A percentile compares a stretch with the other conserved stretches of the same genome.
These are phyloP conservation scores for Penicillium sp. DNA, from an alignment of 2,329 filamentous ascomycete species.

Conservation along the genomic window DNA sequence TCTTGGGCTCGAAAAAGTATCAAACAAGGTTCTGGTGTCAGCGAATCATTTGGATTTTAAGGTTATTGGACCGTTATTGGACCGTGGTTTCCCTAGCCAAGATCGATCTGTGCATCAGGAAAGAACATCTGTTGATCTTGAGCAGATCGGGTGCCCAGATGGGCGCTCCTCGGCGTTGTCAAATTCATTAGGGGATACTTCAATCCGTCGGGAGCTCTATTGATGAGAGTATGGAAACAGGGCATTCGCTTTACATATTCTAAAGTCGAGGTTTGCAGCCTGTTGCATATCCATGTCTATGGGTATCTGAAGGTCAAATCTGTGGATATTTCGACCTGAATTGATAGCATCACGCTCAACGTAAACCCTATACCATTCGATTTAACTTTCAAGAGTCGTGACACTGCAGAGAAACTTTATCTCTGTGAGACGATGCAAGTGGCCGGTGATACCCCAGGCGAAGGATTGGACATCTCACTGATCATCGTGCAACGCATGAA, in stretches of 20 bases:
- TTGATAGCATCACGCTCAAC: not conserved
- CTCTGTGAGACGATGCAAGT: not conserved
- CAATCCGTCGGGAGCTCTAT: not conserved
- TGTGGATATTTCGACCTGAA: not conserved
- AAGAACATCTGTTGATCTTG: not conserved
- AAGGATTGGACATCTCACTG: not conserved
- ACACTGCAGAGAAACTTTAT: slow-evolving; percentile 5
- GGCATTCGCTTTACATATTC: not conserved
- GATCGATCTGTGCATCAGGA: not conserved
- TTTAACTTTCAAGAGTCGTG: not conserved
- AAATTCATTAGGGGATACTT: not conserved
- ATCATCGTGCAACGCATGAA: not conserved
- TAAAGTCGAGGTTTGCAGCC: not conserved
- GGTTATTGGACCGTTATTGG: not conserved
- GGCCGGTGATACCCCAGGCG: not conserved
- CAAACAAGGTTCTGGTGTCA: not conserved
- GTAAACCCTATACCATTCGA: not conserved
- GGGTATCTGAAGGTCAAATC: not conserved
- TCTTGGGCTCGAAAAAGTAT: not conserved
- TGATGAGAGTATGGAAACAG: not conserved
- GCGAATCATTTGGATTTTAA: not conserved
- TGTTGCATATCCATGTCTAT: not conserved
- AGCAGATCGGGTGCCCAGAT: not conserved
- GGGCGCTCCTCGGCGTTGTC: not conserved
- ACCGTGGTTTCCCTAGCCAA: too few species aligned